These are phyloP conservation scores for Leptographium wingfieldii DNA, from an alignment of 2,329 filamentous ascomycete species.

Conservation along the genomic window DNA sequence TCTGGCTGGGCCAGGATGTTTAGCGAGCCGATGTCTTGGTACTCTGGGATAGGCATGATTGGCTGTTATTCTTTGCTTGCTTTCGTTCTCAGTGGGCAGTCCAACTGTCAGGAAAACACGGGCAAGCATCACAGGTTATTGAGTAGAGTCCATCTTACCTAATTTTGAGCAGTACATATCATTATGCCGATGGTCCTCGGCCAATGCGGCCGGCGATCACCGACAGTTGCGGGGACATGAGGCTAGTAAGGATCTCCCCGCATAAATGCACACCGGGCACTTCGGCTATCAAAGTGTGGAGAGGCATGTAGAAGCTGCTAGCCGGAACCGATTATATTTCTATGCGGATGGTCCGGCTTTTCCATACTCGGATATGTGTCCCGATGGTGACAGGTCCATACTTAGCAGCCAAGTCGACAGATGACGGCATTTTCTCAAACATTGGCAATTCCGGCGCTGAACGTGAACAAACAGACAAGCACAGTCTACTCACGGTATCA, in stretches of 20 bases:
- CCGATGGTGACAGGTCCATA: background rate
- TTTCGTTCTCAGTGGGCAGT: background rate
- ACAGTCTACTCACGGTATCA: background rate
- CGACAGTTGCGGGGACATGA: background rate
- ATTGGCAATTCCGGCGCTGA: background rate
- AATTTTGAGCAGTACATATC: background rate
- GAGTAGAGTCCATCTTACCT: background rate
- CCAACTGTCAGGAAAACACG: background rate
- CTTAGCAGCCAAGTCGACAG: no score
- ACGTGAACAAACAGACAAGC: background rate
- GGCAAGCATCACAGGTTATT: background rate
- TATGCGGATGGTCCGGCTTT: background rate
- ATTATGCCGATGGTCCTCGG: background rate
- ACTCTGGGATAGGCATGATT: constrained; percentile 5
- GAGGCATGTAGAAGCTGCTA: background rate
- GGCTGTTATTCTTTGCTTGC: background rate
- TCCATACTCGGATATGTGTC: background rate
- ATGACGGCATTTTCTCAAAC: background rate
- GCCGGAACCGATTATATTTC: background rate
- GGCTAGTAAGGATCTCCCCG: background rate
- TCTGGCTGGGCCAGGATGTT: constrained; percentile 5
- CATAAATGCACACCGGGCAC: background rate
- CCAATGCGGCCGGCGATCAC: background rate
- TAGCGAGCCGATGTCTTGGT: constrained; percentile 1
- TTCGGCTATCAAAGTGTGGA: background rate